A percentile compares a stretch with the other conserved stretches of the same genome.
Evolutionary conservation across 2,329 filamentous ascomycete genomes (phyloP).

Genomic region (Coniochaeta prunicola): DNA sequence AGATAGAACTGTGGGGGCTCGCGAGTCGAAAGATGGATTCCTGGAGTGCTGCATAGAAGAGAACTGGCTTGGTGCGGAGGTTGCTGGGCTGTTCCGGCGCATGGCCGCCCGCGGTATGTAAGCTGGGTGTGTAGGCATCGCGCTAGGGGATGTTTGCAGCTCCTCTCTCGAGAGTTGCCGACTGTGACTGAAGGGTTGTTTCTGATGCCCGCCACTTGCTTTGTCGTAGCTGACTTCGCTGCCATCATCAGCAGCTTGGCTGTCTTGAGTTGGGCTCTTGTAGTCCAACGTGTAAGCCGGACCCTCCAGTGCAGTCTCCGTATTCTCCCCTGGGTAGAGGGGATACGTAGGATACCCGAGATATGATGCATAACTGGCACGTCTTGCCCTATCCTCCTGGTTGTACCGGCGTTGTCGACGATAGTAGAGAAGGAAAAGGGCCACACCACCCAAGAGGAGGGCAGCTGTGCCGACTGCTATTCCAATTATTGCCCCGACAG

Average conservation of each 20-base stretch:
- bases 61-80: constrained; percentile 1
- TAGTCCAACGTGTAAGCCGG: constrained; percentile 23
- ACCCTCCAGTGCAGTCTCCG: constrained; percentile 2
- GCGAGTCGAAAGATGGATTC: background rate
- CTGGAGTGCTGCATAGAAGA: constrained; percentile 2
- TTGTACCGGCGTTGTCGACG: constrained; percentile 30
- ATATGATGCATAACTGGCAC: constrained; percentile 8
- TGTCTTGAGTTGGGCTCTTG: constrained; percentile 13
- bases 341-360: constrained; percentile 8
- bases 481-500: constrained; percentile 40
- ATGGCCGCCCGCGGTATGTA: constrained; percentile 33
- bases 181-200: constrained; percentile 3
- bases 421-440: constrained; percentile 41
- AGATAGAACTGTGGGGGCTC: background rate
- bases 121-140: constrained; percentile 40
- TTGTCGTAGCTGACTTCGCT: constrained; percentile 7
- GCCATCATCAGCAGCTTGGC: background rate
- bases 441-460: constrained; percentile 31
- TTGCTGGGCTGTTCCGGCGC: constrained; percentile 4
- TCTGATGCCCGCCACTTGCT: constrained; percentile 4
- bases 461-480: constrained; percentile 41
- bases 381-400: constrained; percentile 17
- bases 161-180: constrained; percentile 7
- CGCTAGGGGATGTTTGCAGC: constrained; percentile 13
- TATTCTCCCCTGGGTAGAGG: constrained; percentile 4